These are phyloP conservation scores for Solanum etuberosum DNA, from an alignment of 257 asterid species.

Conservation along the genomic window DNA sequence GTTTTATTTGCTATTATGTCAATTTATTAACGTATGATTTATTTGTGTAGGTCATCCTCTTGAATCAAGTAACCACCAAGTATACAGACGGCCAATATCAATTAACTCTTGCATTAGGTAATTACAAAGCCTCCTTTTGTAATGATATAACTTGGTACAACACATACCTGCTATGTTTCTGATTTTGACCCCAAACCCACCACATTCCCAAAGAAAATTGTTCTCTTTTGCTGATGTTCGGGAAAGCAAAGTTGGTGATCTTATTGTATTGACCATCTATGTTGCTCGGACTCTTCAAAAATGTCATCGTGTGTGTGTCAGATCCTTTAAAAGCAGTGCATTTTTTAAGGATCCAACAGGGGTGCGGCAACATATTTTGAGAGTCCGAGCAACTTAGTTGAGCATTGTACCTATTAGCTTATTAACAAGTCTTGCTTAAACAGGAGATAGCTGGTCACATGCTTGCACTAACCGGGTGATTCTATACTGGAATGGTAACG, in stretches of 20 bases:
- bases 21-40: not conserved
- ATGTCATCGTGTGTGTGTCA: no score
- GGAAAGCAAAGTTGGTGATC: not conserved
- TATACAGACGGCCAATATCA: constrained; percentile 72
- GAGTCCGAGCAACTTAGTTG: not conserved
- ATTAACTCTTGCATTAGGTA: constrained; percentile 91
- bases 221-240: not conserved
- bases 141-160: not conserved
- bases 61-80: constrained; percentile 92
- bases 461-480: constrained; percentile 89
- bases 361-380: no score
- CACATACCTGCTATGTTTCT: not conserved
- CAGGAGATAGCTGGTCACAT: constrained; percentile 99
- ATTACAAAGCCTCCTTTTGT: not conserved
- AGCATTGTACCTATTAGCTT: not conserved
- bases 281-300: no score
- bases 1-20: not conserved
- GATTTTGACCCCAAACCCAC: not conserved
- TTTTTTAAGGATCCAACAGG: no score
- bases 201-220: not conserved
- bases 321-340: no score
- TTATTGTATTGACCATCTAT: not conserved
- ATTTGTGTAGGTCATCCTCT: constrained; percentile 56
- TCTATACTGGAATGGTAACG: constrained; percentile 77
- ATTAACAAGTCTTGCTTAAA: constrained; percentile 4